Evolutionary conservation across 495 filamentous ascomycete genomes (phyloP), one percentile per base, ranked within the genome.

Genomic region (Penicillium canariense): DNA sequence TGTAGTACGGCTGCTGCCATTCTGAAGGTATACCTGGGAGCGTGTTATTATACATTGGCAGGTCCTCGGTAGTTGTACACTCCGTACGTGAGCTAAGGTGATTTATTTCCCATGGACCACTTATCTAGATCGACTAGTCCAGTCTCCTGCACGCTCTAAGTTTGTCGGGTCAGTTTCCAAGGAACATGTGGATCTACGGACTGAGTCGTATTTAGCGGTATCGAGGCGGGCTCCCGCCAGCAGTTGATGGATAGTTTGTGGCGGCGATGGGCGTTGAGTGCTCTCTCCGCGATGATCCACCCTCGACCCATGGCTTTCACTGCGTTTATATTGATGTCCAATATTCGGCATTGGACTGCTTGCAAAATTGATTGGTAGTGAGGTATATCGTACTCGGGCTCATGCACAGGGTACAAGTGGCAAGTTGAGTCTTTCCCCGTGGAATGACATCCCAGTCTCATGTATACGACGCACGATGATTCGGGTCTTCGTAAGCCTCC

Each of bases 241-340:
- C 14, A 20, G 22, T 39, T 9, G 18, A 9, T 42, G 20, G 38
- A 5, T 42, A 3, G 3, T 25, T 25, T 25, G 38, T 42, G 38
- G 38, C 25, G 38, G 38, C 38, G 20, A 42, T 22, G 20, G 38
- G 11, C 38, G 38, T 20, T 45, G 25, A 28, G 15, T 22, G 42
- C 35, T 42, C 32, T 47, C 50, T 45, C 30, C 8, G 11, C 44
- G 56, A 52, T 59, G 51, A 25, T 48, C 46, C 46, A 39, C n/a
- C 31, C 39, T 28, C 39, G 48, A 55, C 54, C 56, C 54, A 53
- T 58, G 54, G 50, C 14, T 53, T 14, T 26, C 36, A n/a, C 20
- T 51, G 39, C 35, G 35, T 39, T 35, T 38, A 48, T 48, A 50
- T 42, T 18, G 20, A 42, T 42, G 31, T 58, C 54, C 25, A 44